Evolutionary conservation across 352 stramenopile species (phyloP).

Genomic region (Phytophthora aleatoria): DNA sequence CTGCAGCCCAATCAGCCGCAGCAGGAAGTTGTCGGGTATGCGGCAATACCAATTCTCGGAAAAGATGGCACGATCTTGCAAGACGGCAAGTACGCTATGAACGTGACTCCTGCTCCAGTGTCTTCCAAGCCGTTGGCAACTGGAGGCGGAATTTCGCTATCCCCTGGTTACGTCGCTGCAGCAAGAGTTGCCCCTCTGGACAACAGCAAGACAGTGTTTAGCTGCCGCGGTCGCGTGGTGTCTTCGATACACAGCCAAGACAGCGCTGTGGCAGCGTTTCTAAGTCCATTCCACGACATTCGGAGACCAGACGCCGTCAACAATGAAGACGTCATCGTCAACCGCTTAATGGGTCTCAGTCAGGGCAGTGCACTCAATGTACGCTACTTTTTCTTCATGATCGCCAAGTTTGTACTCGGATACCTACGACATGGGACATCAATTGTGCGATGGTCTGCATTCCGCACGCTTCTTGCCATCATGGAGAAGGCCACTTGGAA

Average conservation of each 20-base stretch:
- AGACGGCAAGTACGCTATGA: conserved; percentile 50
- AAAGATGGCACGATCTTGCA: conserved; percentile 55
- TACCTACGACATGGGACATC: conserved; percentile 53
- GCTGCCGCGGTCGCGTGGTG: conserved; percentile 45
- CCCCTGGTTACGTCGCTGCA: conserved; percentile 45
- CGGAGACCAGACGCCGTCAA: conserved; percentile 1
- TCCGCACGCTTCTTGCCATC: conserved; percentile 52
- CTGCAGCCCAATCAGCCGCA: conserved; percentile 56
- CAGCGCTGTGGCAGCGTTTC: conserved; percentile 40
- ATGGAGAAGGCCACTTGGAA: conserved; percentile 68
- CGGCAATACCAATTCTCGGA: conserved; percentile 51
- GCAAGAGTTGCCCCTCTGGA: conserved; percentile 39
- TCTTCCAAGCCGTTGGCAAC: conserved; percentile 19
- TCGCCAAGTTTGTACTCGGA: conserved; percentile 51
- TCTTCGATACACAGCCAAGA: conserved; percentile 73
- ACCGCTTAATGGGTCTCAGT: conserved; percentile 37
- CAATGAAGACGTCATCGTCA: conserved; percentile 38
- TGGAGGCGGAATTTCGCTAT: conserved; percentile 37
- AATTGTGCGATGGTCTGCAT: conserved; percentile 56
- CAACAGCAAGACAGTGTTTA: conserved; percentile 45
- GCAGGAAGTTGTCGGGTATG: conserved; percentile 69
- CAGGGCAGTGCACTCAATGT: conserved; percentile 40
- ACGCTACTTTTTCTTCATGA: conserved; percentile 61
- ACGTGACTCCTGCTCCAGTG: conserved; percentile 37
- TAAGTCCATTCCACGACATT: conserved; percentile 55